Evolutionary conservation across 2,329 filamentous ascomycete species (phyloP).

Genomic region (Colletotrichum spinosum): DNA sequence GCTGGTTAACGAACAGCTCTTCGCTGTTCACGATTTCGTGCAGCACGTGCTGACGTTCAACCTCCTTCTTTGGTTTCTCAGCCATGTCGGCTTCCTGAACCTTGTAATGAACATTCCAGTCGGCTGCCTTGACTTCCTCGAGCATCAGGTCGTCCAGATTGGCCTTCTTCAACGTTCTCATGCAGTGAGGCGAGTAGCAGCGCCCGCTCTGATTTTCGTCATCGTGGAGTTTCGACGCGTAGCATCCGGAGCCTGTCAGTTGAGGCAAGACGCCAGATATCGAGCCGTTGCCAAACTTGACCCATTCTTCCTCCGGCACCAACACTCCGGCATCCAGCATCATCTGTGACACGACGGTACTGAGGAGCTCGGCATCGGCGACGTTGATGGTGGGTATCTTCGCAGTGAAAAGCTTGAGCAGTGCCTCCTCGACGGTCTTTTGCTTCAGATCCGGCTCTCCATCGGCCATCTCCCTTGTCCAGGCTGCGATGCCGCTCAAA

Average conservation of each 20-base stretch:
- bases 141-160: constrained; percentile 81
- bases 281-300: constrained; percentile 85
- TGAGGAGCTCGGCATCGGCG: constrained; percentile 91
- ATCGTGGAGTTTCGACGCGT: constrained; percentile 85
- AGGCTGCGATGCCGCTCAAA: constrained; percentile 84
- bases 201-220: constrained; percentile 72
- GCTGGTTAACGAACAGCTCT: constrained; percentile 88
- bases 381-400: constrained; percentile 99
- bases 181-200: constrained; percentile 95
- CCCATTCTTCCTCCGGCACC: constrained; percentile 94
- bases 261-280: constrained; percentile 95
- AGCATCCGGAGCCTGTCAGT: constrained; percentile 90
- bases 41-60: constrained; percentile 91
- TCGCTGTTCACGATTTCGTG: constrained; percentile 97
- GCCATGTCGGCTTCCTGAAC: constrained; percentile 82
- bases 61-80: constrained; percentile 82
- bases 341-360: constrained; percentile 78
- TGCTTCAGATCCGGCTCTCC: constrained; percentile 89
- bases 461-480: constrained; percentile 90
- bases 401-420: constrained; percentile 89
- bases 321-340: constrained; percentile 86
- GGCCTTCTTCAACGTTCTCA: constrained; percentile 93
- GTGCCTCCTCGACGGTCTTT: constrained; percentile 85
- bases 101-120: constrained; percentile 92
- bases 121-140: constrained; percentile 77